Conservation (phyloP, 192 early-diverging fungal species). For the Mortierella hygrophila region DNA sequence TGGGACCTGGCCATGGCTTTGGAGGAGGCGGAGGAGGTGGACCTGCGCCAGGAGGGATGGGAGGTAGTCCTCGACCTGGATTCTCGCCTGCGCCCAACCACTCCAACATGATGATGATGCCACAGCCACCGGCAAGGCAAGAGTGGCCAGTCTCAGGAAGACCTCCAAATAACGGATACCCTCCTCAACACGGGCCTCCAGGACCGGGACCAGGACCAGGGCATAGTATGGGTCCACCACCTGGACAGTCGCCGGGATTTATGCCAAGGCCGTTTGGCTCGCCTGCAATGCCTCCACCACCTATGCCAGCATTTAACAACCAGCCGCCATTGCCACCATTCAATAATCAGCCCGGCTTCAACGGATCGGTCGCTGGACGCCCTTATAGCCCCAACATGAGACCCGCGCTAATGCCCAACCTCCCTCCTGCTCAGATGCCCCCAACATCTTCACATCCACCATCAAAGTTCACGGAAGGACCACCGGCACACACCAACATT, state of each 20-base stretch:
- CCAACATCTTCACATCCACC: slow-evolving; percentile 1
- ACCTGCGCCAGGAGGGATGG: not conserved
- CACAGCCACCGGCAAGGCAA: slow-evolving; percentile 36
- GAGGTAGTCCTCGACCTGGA: slow-evolving; percentile 11
- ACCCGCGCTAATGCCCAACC: not conserved
- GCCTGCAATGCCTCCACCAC: not conserved
- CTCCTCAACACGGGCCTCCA: slow-evolving; percentile 6
- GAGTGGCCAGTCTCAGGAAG: slow-evolving; percentile 43
- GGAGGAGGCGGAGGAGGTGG: slow-evolving; percentile 12
- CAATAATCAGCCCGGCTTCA: slow-evolving; percentile 1
- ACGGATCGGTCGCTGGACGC: not conserved
- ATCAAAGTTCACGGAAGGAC: not conserved
- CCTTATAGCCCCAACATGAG: slow-evolving; percentile 33
- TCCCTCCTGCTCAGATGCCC: not conserved
- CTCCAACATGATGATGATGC: slow-evolving; percentile 40
- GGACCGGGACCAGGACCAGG: slow-evolving; percentile 9
- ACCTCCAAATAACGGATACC: slow-evolving; percentile 12
- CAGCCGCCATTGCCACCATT: not conserved
- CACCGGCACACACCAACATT: not conserved
- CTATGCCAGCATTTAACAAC: slow-evolving; percentile 9
- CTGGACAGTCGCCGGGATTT: slow-evolving; percentile 14
- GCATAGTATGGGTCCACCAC: not conserved
- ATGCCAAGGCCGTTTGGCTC: slow-evolving; percentile 20
- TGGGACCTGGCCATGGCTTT: slow-evolving; percentile 1
- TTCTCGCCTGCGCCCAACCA: slow-evolving; percentile 29